phyloP scores from a whole-genome alignment of 179 eudicot species.

The Actinidia chinensis region DNA sequence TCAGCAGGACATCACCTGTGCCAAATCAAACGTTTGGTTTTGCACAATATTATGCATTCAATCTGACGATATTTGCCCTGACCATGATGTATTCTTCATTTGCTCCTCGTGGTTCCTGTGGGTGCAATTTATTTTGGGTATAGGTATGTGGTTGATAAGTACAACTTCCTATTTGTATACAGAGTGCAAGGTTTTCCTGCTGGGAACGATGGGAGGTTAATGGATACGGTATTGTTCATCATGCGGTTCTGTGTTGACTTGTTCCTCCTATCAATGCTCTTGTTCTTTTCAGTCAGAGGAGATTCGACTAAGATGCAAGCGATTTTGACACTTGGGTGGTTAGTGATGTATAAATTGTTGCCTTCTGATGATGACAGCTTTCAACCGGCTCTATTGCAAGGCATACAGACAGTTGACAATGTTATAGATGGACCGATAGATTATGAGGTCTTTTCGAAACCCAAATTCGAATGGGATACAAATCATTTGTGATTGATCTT shows the following conservation, averaged over 20 bases:
- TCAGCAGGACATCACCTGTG: slow-evolving; percentile 78
- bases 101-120: slow-evolving; percentile 90
- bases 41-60: slow-evolving; percentile 94
- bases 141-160: slow-evolving; percentile 89
- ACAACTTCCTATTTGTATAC: slow-evolving; percentile 94
- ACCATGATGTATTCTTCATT: slow-evolving; percentile 87
- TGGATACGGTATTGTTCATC: slow-evolving; percentile 79
- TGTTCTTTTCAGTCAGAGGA: slow-evolving; percentile 86
- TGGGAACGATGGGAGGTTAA: slow-evolving; percentile 88
- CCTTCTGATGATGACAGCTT: slow-evolving; percentile 66
- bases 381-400: slow-evolving; percentile 71
- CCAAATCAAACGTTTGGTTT: slow-evolving; percentile 93
- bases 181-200: slow-evolving; percentile 97
- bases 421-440: slow-evolving; percentile 80
- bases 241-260: slow-evolving; percentile 94
- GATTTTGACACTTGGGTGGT: slow-evolving; percentile 74
- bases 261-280: slow-evolving; percentile 77
- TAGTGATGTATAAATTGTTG: slow-evolving; percentile 77
- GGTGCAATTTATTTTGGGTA: slow-evolving; percentile 93
- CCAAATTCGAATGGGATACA: slow-evolving; percentile 90
- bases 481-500: slow-evolving; percentile 29
- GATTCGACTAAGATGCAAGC: slow-evolving; percentile 93
- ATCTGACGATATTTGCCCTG: slow-evolving; percentile 92
- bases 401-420: slow-evolving; percentile 70
- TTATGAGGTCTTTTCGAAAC: slow-evolving; percentile 86